Evolutionary conservation across 805 yeast genomes (phyloP).

Genomic region (Starmerella floricola): DNA sequence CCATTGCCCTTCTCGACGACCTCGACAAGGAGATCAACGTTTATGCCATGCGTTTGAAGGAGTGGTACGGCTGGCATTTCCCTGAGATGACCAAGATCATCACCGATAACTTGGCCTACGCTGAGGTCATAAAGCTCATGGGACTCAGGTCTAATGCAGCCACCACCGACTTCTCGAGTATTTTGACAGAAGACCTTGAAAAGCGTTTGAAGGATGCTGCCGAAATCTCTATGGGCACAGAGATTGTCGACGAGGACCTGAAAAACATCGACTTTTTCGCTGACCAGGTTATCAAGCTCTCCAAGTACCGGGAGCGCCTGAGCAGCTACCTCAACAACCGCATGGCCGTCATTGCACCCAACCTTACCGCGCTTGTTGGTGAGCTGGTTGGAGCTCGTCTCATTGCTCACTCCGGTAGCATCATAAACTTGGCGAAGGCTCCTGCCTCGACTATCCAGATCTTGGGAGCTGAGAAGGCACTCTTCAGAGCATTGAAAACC

Average conservation of each 20-base stretch:
- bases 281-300: slow-evolving; percentile 89
- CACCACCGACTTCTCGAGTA: slow-evolving; percentile 77
- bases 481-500: slow-evolving; percentile 96
- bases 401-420: slow-evolving; percentile 93
- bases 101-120: slow-evolving; percentile 90
- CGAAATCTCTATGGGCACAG: slow-evolving; percentile 99
- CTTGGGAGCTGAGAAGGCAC: slow-evolving; percentile 97
- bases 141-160: slow-evolving; percentile 86
- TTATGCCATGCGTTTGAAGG: slow-evolving; percentile 97
- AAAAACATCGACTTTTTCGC: slow-evolving; percentile 82
- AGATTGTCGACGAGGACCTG: slow-evolving; percentile 83
- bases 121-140: slow-evolving; percentile 86
- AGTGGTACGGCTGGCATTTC: slow-evolving; percentile 99
- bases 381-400: slow-evolving; percentile 97
- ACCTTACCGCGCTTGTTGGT: slow-evolving; percentile 88
- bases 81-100: slow-evolving; percentile 98
- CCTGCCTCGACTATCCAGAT: slow-evolving; percentile 98
- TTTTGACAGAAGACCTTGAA: slow-evolving; percentile 87
- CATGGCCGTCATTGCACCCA: slow-evolving; percentile 99
- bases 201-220: slow-evolving; percentile 90
- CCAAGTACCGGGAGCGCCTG: slow-evolving; percentile 92
- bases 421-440: slow-evolving; percentile 89
- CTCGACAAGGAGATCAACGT: slow-evolving; percentile 96
- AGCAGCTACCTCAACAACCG: slow-evolving; percentile 82
- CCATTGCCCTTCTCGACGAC: slow-evolving; percentile 92